Evolutionary conservation across 306 rosid genomes (phyloP), one percentile per base, ranked within the genome.

Genomic region (Sophora flavescens): DNA sequence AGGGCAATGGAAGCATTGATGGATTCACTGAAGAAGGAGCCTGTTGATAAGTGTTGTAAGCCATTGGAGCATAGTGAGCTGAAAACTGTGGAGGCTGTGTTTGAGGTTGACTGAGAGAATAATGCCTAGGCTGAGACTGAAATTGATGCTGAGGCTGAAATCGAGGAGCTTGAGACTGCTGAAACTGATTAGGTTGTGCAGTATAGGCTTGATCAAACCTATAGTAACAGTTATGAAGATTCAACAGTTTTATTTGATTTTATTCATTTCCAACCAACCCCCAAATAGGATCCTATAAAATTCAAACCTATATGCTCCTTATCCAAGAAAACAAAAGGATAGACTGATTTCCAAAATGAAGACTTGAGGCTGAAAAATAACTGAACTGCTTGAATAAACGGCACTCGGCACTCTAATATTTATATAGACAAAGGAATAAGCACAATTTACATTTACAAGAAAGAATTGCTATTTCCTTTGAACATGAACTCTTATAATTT

Each of bases 291-390:
- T 52, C 62, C 54, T 6, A 42, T 42, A 67, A 51, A 54, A 60
- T 73, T 67, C 26, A 42, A 44, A 61, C 59, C 66, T 4, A 36
- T 35, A 28, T 54, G 56, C 60, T 77, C 72, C 71, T 39, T 84
- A 45, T 73, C 16, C 17, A 63, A 47, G 53, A 56, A 81, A 61
- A 26, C 80, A 47, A 68, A 75, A 64, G 15, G 78, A 68, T 4
- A 52, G 54, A 35, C 36, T 41, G 57, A 67, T 35, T 58, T 36
- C 54, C 42, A 58, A 72, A 59, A 77, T 73, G 75, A 75, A 44
- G 4, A 11, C 50, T 9, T 44, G 50, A 44, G 50, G 10, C 4
- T 44, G n/a, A 11, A 44, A 44, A 44, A 3, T 44, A 8, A 44
- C n/a, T 2, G 50, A 44, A 44, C 11, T 10, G 14, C 50, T 44